Percentiles rank a stretch among this genome's conserved stretches.
phyloP scores from a whole-genome alignment of 441 rosid genomes.

The Kokia cookei region DNA sequence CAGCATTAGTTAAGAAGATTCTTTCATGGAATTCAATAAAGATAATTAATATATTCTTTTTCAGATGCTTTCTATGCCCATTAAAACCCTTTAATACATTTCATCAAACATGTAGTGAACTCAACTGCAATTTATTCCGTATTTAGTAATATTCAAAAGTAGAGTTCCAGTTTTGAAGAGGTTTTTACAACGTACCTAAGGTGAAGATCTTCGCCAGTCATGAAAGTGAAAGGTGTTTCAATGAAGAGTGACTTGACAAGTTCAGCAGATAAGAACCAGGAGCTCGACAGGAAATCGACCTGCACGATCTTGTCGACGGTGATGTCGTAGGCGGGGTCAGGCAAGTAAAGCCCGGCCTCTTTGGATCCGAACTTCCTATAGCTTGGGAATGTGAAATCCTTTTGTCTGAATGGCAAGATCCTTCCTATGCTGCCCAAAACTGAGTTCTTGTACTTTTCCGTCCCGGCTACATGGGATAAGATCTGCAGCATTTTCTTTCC shows the following conservation, averaged over 20 bases:
- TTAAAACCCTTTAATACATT: neutral
- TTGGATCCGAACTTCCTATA: slow-evolving; percentile 83
- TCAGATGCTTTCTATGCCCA: no score
- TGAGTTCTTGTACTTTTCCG: slow-evolving; percentile 81
- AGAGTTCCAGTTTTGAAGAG: neutral
- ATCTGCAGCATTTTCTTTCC: slow-evolving; percentile 92
- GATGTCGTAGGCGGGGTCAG: slow-evolving; percentile 94
- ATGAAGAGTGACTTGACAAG: slow-evolving; percentile 82
- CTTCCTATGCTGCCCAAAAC: slow-evolving; percentile 93
- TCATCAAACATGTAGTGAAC: neutral
- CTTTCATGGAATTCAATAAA: slow-evolving; percentile 3
- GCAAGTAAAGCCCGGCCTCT: slow-evolving; percentile 93
- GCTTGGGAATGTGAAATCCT: slow-evolving; percentile 90
- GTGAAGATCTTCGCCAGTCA: slow-evolving; percentile 97
- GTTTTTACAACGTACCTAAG: slow-evolving; percentile 48
- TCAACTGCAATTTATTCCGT: neutral
- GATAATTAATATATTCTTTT: neutral
- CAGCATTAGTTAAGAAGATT: slow-evolving; percentile 10
- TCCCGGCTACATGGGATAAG: slow-evolving; percentile 89
- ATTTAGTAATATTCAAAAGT: neutral
- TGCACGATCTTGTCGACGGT: slow-evolving; percentile 69
- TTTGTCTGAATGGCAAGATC: slow-evolving; percentile 87
- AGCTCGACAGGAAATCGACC: slow-evolving; percentile 97
- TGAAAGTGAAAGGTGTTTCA: slow-evolving; percentile 84
- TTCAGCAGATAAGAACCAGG: slow-evolving; percentile 93